Percentiles rank a stretch among this genome's conserved stretches.
Conservation (phyloP, 2,329 filamentous ascomycete species). For the Beauveria varroae region DNA sequence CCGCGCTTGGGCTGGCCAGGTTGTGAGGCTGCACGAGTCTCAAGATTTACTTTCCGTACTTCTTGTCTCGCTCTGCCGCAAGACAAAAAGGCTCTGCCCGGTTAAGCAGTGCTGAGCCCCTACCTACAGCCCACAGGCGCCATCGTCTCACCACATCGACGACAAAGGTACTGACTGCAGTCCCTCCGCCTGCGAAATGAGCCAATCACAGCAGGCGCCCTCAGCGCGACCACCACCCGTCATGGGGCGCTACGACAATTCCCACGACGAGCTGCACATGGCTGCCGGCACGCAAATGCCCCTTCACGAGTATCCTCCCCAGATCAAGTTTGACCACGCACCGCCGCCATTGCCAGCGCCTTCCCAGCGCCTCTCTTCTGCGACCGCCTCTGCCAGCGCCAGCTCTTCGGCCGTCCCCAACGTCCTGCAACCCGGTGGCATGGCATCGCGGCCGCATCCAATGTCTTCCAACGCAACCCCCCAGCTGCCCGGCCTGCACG, state of each 20-base stretch:
- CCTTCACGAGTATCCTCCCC: conserved; percentile 39
- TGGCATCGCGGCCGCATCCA: conserved; percentile 25
- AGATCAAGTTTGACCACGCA: conserved; percentile 44
- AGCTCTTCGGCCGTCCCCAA: conserved; percentile 41
- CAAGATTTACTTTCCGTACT: neutral
- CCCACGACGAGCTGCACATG: conserved; percentile 49
- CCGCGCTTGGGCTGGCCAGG: neutral
- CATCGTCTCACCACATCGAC: neutral
- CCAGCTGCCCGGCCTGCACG: conserved; percentile 39
- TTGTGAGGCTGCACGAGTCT: neutral
- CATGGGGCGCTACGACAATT: conserved; percentile 15
- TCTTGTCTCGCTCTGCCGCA: neutral
- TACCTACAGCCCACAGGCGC: neutral
- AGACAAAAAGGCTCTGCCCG: neutral
- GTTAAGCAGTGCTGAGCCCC: neutral
- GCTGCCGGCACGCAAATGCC: conserved; percentile 33
- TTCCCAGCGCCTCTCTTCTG: conserved; percentile 19
- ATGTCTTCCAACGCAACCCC: conserved; percentile 38
- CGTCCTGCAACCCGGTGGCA: conserved; percentile 50
- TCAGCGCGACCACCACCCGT: conserved; percentile 21
- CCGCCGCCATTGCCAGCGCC: conserved; percentile 29
- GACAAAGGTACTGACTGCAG: no score
- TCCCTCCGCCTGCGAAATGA: conserved; percentile 21
- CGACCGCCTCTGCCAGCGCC: conserved; percentile 9
- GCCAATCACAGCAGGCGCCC: conserved; percentile 33